These are phyloP conservation scores for Ceratobasidium sp. DNA, from an alignment of 1,284 basidiomycete species.

Conservation along the genomic window DNA sequence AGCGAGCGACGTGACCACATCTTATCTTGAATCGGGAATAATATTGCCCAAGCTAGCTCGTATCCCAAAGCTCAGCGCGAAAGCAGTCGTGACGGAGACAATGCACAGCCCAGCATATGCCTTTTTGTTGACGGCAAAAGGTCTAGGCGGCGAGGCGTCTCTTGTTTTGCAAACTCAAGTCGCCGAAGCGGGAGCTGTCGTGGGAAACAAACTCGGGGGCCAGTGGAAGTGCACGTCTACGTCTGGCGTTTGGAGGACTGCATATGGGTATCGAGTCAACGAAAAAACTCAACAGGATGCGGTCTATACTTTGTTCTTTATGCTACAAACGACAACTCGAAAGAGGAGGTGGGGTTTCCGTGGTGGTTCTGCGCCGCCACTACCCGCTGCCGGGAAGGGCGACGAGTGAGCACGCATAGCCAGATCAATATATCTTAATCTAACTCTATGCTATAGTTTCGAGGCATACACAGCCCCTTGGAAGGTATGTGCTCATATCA, in stretches of 20 bases:
- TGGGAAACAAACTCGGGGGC: constrained; percentile 8
- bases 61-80: constrained; percentile 22
- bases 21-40: constrained; percentile 13
- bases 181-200: not conserved
- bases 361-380: not conserved
- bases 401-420: not conserved
- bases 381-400: not conserved
- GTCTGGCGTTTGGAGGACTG: constrained; percentile 35
- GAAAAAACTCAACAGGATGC: not conserved
- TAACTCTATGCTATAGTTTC: constrained; percentile 1
- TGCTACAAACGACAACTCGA: not conserved
- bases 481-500: constrained; percentile 1
- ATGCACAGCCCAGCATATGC: constrained; percentile 29
- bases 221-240: not conserved
- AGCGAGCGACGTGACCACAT: constrained; percentile 5
- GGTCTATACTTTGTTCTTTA: constrained; percentile 21
- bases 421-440: not conserved
- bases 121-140: constrained; percentile 30
- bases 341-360: not conserved
- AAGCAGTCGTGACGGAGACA: constrained; percentile 25
- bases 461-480: constrained; percentile 29
- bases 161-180: constrained; percentile 1
- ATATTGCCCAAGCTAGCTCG: constrained; percentile 14
- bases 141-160: constrained; percentile 16
- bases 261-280: constrained; percentile 15